Evolutionary conservation across 1,139 yeast genomes (phyloP).

Genomic region (Candida dubliniensis): DNA sequence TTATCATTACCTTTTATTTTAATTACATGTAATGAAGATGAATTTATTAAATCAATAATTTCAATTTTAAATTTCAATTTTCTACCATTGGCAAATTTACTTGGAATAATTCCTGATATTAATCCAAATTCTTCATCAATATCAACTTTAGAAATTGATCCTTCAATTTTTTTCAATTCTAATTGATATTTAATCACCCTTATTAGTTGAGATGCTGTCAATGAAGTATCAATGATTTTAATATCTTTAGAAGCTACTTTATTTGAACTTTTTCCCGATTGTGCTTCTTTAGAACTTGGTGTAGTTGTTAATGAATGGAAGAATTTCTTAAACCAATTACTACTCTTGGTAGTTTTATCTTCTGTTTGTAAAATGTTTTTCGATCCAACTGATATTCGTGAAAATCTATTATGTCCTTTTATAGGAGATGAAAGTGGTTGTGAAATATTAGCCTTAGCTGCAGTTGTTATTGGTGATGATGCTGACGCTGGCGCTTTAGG

Average conservation of each 20-base stretch:
- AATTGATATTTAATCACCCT: conserved; percentile 41
- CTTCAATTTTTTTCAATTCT: conserved; percentile 51
- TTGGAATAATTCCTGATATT: conserved; percentile 49
- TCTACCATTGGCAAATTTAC: conserved; percentile 48
- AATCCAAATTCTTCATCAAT: conserved; percentile 46
- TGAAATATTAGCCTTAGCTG: background rate
- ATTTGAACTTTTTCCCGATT: conserved; percentile 6
- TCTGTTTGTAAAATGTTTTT: conserved; percentile 8
- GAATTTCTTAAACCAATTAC: conserved; percentile 42
- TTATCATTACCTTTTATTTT: conserved; percentile 69
- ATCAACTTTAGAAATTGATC: conserved; percentile 44
- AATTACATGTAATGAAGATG: conserved; percentile 53
- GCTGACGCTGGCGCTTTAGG: background rate
- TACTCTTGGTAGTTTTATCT: conserved; percentile 15
- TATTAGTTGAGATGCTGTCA: conserved; percentile 31
- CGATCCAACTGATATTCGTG: conserved; percentile 23
- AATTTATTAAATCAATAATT: conserved; percentile 37
- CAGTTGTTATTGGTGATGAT: conserved; percentile 3
- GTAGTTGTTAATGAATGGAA: conserved; percentile 24
- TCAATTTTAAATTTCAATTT: conserved; percentile 50
- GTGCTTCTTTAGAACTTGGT: conserved; percentile 8
- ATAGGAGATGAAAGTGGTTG: conserved; percentile 5
- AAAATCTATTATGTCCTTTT: conserved; percentile 25
- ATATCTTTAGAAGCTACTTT: conserved; percentile 22
- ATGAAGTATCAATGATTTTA: conserved; percentile 34